Base-by-base conservation (phyloP, 2,329 filamentous ascomycete genomes). In the Microsporum audouinii region DNA sequence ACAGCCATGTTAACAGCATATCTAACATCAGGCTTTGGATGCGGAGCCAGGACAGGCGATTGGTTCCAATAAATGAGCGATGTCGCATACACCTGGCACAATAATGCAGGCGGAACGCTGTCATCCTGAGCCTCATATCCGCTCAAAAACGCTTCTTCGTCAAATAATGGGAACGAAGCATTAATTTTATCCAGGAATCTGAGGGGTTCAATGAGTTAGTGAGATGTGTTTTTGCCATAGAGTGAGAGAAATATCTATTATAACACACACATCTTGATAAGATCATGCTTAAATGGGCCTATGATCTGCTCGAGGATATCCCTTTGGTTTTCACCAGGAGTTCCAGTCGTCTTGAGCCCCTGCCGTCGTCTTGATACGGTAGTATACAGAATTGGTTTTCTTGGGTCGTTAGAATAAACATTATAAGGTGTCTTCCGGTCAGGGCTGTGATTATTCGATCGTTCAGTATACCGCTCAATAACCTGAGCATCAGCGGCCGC, bases 1-100 rank as follows among this genome's bases (percentile, higher is more conserved):
- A 79, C 82, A 5, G 82, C 82, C 62, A 84, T 77, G 62, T 86
- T 86, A 77, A 84, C 84, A 6, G 83, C 79, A 67, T 83, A 86
- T 51, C 82, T 78, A 45, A 77, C 75, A 66, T 86, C 83, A 0
- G 83, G 83, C 56, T 79, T 76, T 3, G 78, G 76, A 61, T 80
- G 77, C 3, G 71, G 71, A 3, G 73, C 71, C 2, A 80, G 68
- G 2, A 74, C 70, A 0, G 74, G 74, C 0, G 78, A 78, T 59
- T 78, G 76, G 31, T 77, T 75, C 83, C 84, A 86, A 66, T 82
- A 84, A 2, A 82, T 76, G 2, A 84, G 68, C 0, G 80, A 78
- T 66, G 83, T 80, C 0, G 82, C 83, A 65, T 84, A 83, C 1
- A 86, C 70, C 61, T 80, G 80, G 45, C 80, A 79, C 2, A 85